Base-by-base conservation (phyloP, 306 rosid genomes). In the Fragaria nilgerrensis region DNA sequence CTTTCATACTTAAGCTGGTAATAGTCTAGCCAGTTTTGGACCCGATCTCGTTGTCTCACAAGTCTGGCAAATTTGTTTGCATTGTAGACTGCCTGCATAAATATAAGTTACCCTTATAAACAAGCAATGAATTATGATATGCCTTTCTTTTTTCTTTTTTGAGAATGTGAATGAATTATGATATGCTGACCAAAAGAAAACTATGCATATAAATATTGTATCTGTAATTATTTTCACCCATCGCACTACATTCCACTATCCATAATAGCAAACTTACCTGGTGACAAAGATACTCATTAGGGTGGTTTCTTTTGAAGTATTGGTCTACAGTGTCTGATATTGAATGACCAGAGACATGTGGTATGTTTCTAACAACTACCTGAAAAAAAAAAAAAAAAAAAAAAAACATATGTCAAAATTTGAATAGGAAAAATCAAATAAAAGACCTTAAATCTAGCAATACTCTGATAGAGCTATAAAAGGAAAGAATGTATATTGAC, bases 11-110 rank as follows among this genome's bases (percentile, higher is more conserved):
- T 92, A 43, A 95, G 91, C 76, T 83, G 94, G 89, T 95, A 80
- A 81, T 95, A 95, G 72, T 92, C 97, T 75, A 95, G 76, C 99
- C 99, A 92, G 85, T 95, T 95, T 74, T 85, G 96, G 62, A 90
- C 88, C 84, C 96, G 86, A 2, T 88, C 90, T 84, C 97, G 88
- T 86, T 68, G 83, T 84, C 86, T 85, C 22, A 73, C 96, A 20
- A 87, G 82, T 80, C 83, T 88, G 75, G 99, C 94, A 78, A 88
- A 92, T 77, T 77, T 92, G 84, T 95, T 95, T 67, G 97, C 99
- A 85, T 95, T 84, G 81, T 92, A 95, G 56, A 95, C 91, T 53
- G 97, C 98, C 98, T 95, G 87, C 80, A 80, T 23, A 80, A 65
- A 67, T 58, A 79, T 79, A 79, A 78, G 34, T 37, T 49, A 70